Evolutionary conservation across 2,329 filamentous ascomycete species (phyloP), one percentile per base, ranked within the genome.

Genomic region (Sarocladiaceae sp.): DNA sequence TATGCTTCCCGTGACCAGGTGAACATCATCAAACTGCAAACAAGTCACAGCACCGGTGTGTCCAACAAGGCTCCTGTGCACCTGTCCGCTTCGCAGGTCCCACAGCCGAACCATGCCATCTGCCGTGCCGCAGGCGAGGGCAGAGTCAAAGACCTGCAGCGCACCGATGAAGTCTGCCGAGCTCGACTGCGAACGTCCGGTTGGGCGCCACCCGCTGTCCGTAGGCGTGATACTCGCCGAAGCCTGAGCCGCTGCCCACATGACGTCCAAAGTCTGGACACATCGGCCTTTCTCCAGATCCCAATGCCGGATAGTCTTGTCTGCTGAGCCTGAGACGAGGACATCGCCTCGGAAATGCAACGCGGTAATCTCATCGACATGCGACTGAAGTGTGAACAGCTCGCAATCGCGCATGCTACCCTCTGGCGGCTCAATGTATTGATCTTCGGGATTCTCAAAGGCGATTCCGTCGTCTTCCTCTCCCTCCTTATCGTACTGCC

Each of bases 291-390:
- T 96, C 56, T 91, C 87, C 41, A 98, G 74, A 69, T 98, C 93
- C 93, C 93, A 98, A 63, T 98, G 93, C 34, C 93, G 83, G 45
- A 98, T 72, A 1, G 93, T 98, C 73, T 98, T 98, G 68, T 98
- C 93, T 1, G 93, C 85, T 6, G 91, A 97, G 11, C 93, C 93
- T 2, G 93, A 98, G 24, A 98, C 89, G 13, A 98, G 76, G 0
- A 88, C 89, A 53, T 95, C 83, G 45, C 87, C 87, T 48, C 82
- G 78, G 67, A 98, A 95, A 65, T 97, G 84, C 19, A 98, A 73
- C 6, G 93, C 91, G 11, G 93, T 97, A 51, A 98, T 84, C 68
- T 96, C 91, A 51, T 88, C 91, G 20, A 98, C 82, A 58, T 98
- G 93, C 1, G 91, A 85, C 62, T 88, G 82, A 20, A 98, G 76